Evolutionary conservation across 768 basidiomycete species (phyloP), one percentile per base, ranked within the genome.

Genomic region (Russula sp.): DNA sequence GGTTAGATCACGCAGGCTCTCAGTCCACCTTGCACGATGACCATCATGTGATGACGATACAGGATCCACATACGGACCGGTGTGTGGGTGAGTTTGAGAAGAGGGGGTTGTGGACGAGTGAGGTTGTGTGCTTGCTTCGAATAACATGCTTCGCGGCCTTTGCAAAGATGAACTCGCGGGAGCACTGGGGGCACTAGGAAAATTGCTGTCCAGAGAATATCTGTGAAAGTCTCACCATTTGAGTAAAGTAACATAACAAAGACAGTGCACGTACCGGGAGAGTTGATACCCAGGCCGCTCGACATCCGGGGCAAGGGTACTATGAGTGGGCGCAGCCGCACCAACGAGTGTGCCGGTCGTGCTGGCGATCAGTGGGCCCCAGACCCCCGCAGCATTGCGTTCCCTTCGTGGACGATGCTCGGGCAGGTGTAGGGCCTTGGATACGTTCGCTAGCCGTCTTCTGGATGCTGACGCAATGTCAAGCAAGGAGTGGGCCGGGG

Each of bases 291-390:
- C 89, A 2, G 85, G 78, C 47, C 79, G 74, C 66, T 81, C 79
- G 41, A 87, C 68, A 65, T 85, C 79, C 1, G 88, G 87, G 7
- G 76, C 83, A 67, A 78, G 77, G 32, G 74, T 75, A 53, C 73
- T 80, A 47, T 77, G 73, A 10, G 68, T 65, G 0, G 87, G 87
- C 0, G 84, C 80, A 7, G 83, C 82, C 3, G 79, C 79, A 18
- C 86, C 88, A 1, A 79, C 75, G 8, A 92, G 73, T 51, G 84
- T 83, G 3, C 82, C 84, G 0, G 88, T 56, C 41, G 60, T 84
- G 59, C 84, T 83, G 7, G 86, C 81, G 22, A 93, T 83, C 39
- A 93, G 78, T 5, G 87, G 80, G 0, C 86, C 88, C 61, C 87
- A 79, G 2, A 86, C 86, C 6, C 86, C 86, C 0, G 77, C 86